Conservation (phyloP, 2,329 filamentous ascomycete species). For the Pseudogymnoascus sp. region DNA sequence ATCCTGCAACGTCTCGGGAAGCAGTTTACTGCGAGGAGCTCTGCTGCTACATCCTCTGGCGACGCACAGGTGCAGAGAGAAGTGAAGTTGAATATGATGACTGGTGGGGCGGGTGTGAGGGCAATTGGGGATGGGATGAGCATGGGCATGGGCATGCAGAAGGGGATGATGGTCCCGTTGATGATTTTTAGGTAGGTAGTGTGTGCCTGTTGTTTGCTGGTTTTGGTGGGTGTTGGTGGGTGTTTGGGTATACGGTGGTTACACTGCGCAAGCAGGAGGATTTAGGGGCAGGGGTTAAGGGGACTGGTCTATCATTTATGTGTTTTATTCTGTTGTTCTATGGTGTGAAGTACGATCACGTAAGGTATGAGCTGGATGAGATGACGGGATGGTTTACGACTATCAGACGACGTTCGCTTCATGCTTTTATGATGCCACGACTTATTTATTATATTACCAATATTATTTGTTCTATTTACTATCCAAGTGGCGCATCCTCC, state of each 20-base stretch:
- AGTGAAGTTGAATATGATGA: slow-evolving; percentile 1
- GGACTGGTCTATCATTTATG: neutral
- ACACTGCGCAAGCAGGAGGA: slow-evolving; percentile 1
- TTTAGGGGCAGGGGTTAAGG: neutral
- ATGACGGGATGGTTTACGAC: neutral
- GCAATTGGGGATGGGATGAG: slow-evolving; percentile 1
- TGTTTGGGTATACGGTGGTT: neutral
- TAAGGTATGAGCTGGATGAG: neutral
- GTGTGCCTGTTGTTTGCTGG: neutral
- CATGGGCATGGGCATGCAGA: neutral
- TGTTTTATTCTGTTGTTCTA: neutral
- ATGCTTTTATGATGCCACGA: slow-evolving; percentile 4
- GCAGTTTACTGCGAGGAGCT: slow-evolving; percentile 38
- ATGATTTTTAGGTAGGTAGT: slow-evolving; percentile 1
- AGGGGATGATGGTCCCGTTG: slow-evolving; percentile 6
- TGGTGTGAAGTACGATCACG: neutral
- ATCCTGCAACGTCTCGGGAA: slow-evolving; percentile 50
- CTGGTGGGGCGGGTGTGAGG: neutral
- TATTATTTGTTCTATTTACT: neutral
- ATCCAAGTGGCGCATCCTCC: neutral
- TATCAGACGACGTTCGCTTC: slow-evolving; percentile 1
- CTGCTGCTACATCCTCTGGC: neutral
- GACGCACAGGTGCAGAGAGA: neutral
- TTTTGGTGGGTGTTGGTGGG: neutral
- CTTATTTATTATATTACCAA: slow-evolving; percentile 3